phyloP scores from a whole-genome alignment of 257 asterid genomes.

The Verbena officinalis region DNA sequence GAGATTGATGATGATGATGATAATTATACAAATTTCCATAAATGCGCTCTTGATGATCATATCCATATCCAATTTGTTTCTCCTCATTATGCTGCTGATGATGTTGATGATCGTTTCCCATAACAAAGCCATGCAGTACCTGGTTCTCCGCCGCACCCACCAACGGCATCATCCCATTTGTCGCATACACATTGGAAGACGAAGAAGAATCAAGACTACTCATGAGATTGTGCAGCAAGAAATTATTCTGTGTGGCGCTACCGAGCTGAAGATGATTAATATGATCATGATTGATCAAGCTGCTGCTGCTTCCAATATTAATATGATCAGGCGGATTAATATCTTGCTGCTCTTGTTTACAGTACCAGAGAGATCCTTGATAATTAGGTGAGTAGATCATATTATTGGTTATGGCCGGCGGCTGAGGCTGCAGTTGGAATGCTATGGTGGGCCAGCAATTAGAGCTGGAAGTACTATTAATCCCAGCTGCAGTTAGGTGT shows the following conservation, averaged over 20 bases:
- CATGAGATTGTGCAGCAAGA: slow-evolving; percentile 51
- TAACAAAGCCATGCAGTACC: slow-evolving; percentile 32
- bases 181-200: slow-evolving; percentile 12
- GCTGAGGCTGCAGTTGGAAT: slow-evolving; percentile 62
- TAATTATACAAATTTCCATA: no score
- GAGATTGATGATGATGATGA: slow-evolving; percentile 34
- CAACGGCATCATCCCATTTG: not conserved
- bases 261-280: slow-evolving; percentile 45
- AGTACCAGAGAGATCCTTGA: slow-evolving; percentile 56
- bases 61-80: slow-evolving; percentile 26
- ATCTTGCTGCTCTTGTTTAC: slow-evolving; percentile 65
- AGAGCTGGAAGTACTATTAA: slow-evolving; percentile 5
- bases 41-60: no score
- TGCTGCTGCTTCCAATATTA: not conserved
- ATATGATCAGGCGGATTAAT: not conserved
- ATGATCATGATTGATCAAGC: no score
- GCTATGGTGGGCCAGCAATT: slow-evolving; percentile 58
- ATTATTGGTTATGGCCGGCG: slow-evolving; percentile 40
- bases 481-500: slow-evolving; percentile 32
- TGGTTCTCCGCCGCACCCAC: slow-evolving; percentile 13
- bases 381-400: slow-evolving; percentile 51
- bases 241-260: slow-evolving; percentile 31
- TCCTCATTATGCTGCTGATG: slow-evolving; percentile 10
- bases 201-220: slow-evolving; percentile 50
- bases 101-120: slow-evolving; percentile 4